Evolutionary conservation across 164 flowering plant genomes (phyloP).

Genomic region (Kingdonia uniflora): DNA sequence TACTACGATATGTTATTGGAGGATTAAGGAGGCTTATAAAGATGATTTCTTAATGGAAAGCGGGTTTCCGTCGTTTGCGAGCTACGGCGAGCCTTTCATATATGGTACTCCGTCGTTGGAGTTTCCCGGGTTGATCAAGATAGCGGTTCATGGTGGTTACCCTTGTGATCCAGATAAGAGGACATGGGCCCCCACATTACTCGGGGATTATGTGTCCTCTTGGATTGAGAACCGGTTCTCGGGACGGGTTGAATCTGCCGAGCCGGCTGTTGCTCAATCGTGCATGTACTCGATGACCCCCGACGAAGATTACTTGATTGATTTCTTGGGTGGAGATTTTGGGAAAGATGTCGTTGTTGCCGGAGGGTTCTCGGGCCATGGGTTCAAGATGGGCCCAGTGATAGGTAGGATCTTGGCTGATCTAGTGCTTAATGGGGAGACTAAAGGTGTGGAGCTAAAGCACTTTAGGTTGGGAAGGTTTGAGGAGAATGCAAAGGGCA

Average conservation of each 20-base stretch:
- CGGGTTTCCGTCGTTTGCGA: conserved; percentile 72
- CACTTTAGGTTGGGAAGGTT: conserved; percentile 60
- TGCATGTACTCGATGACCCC: conserved; percentile 96
- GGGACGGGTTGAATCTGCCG: conserved; percentile 34
- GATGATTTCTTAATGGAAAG: conserved; percentile 26
- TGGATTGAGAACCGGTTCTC: conserved; percentile 44
- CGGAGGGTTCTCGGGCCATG: conserved; percentile 96
- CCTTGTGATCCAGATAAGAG: conserved; percentile 75
- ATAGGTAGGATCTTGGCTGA: conserved; percentile 70
- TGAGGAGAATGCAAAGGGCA: conserved; percentile 51
- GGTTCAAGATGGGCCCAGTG: conserved; percentile 92
- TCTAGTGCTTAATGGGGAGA: conserved; percentile 40
- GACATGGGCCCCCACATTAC: conserved; percentile 31
- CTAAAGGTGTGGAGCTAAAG: conserved; percentile 44
- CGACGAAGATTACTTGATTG: conserved; percentile 83
- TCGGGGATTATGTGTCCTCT: conserved; percentile 16
- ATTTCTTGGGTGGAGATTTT: conserved; percentile 73
- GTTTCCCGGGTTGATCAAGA: conserved; percentile 78
- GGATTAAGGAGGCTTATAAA: conserved; percentile 50
- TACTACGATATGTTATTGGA: conserved; percentile 68
- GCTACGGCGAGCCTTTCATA: conserved; percentile 56
- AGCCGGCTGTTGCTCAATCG: conserved; percentile 43
- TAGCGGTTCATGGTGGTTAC: conserved; percentile 64
- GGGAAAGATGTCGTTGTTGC: conserved; percentile 75
- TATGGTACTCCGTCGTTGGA: conserved; percentile 87